Evolutionary conservation across 192 early-diverging fungal genomes (phyloP), one percentile per base, ranked within the genome.

Genomic region (Backusella psychrophila): DNA sequence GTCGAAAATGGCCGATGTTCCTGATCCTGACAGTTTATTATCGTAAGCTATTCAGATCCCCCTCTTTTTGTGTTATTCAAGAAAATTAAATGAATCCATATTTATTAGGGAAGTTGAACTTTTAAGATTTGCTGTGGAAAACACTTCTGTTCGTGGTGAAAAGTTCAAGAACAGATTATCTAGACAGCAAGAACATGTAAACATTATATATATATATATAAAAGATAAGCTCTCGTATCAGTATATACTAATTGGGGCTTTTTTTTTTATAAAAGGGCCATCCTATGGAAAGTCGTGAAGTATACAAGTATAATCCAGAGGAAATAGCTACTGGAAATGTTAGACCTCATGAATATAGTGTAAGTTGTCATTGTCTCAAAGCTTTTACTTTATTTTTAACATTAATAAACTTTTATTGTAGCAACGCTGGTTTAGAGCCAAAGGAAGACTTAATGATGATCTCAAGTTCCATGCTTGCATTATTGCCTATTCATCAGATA

Each of bases 341-440:
- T 12, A 23, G 38, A 26, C 41, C 75, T 12, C 65, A 19, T 41
- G 42, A 21, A 44, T 17, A 31, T 15, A 23, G 68, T 14, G 73
- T 75, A 42, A 67, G 59, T 17, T 33, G 44, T 17, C 21, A 46
- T 21, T 23, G 1, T 19, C 2, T 41, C 17, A 21, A 35, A 19
- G n/a, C 0, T 31, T 36, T 14, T 15, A 15, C 33, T 31, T 14
- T 23, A 2, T n/a, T 29, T 19, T 59, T 21, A 36, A 35, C 33
- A 26, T 21, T 59, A 63, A 23, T 74, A 35, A 41, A n/a, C 9
- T 65, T 26, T 46, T 29, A 26, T 46, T 59, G 21, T 70, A 76
- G 63, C 65, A 72, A 34, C 69, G 90, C 6, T 94, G 93, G 93
- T 90, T 94, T 81, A 85, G 81, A 36, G 80, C 86, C 14, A 86